These are phyloP conservation scores for Niveomyces coronatus DNA, from an alignment of 2,329 filamentous ascomycete genomes.

Conservation along the genomic window DNA sequence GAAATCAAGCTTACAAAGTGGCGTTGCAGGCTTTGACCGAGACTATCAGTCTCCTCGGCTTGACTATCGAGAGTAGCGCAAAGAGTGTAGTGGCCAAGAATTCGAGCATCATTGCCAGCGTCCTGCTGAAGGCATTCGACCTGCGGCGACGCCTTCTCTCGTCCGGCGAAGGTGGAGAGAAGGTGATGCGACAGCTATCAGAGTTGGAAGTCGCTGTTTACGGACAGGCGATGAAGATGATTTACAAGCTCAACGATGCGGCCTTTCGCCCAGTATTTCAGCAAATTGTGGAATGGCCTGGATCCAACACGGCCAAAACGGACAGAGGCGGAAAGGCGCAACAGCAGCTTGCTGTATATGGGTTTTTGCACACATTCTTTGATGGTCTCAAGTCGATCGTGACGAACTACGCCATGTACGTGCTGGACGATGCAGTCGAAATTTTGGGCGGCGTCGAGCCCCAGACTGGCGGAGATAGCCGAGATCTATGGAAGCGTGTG, in stretches of 20 bases:
- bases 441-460: conserved; percentile 42
- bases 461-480: conserved; percentile 38
- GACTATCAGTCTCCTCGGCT: conserved; percentile 57
- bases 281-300: conserved; percentile 74
- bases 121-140: conserved; percentile 52
- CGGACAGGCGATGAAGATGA: conserved; percentile 72
- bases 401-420: conserved; percentile 79
- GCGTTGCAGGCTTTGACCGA: conserved; percentile 51
- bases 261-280: conserved; percentile 88
- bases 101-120: conserved; percentile 54
- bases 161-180: conserved; percentile 35
- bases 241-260: conserved; percentile 92
- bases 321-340: conserved; percentile 47
- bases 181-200: conserved; percentile 36
- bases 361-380: conserved; percentile 73
- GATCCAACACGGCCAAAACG: conserved; percentile 47
- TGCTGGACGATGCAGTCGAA: conserved; percentile 64
- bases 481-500: conserved; percentile 56
- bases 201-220: conserved; percentile 56
- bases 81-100: conserved; percentile 75
- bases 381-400: conserved; percentile 85
- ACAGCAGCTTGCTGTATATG: conserved; percentile 68
- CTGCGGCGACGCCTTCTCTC: conserved; percentile 47
- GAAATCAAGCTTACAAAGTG: conserved; percentile 5
- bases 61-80: conserved; percentile 63